Percentiles rank a stretch among this genome's conserved stretches.
Evolutionary conservation across 306 rosid genomes (phyloP).

Genomic region (Abrus precatorius): DNA sequence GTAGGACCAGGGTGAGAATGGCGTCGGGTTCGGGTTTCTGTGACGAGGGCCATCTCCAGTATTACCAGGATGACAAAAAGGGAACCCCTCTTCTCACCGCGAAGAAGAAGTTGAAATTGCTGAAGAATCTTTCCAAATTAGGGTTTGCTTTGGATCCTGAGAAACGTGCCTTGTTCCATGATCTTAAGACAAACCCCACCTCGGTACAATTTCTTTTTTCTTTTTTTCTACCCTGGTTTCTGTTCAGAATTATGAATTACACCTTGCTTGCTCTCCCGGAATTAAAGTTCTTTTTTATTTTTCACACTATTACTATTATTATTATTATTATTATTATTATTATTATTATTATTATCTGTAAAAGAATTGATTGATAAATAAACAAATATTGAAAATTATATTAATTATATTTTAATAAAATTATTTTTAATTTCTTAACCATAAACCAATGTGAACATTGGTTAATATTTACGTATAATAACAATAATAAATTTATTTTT

Average conservation of each 20-base stretch:
- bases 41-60: constrained; percentile 67
- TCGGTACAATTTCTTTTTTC: constrained; percentile 47
- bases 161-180: constrained; percentile 45
- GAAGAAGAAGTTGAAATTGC: constrained; percentile 70
- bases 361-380: no score
- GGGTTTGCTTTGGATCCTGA: constrained; percentile 51
- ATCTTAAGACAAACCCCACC: constrained; percentile 54
- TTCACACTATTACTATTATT: no score
- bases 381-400: no score
- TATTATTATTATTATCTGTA: no score
- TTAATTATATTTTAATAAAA: no score
- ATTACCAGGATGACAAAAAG: constrained; percentile 59
- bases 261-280: neutral
- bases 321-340: no score
- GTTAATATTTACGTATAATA: no score
- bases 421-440: no score
- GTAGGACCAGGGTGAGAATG: constrained; percentile 36
- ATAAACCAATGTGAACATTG: no score
- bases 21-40: constrained; percentile 53
- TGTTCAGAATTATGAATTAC: neutral
- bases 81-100: constrained; percentile 45
- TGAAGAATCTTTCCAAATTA: constrained; percentile 60
- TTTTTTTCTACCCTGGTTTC: neutral
- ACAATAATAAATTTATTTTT: neutral
- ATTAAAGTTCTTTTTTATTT: no score